Evolutionary conservation across 2,329 filamentous ascomycete species (phyloP), one percentile per base, ranked within the genome.

Genomic region (Aspergillus carbonarius): DNA sequence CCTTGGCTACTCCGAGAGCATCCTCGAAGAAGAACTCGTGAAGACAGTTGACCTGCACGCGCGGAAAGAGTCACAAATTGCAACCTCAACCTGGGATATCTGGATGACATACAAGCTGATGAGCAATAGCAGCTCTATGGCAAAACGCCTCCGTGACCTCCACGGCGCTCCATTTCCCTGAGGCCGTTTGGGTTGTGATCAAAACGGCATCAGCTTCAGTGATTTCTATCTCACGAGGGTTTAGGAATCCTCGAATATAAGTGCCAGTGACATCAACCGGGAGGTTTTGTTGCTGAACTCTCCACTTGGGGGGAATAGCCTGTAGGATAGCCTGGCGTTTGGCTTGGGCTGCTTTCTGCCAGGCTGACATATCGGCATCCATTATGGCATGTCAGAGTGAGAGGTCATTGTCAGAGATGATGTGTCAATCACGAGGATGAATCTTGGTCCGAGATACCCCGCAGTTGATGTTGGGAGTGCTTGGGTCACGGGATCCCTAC

Each of bases 141-240:
- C 83, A 85, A 66, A 86, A 85, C 3, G 82, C 82, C 53, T 79
- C 79, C 3, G 81, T 77, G 2, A 83, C 83, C 50, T 81, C 81
- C 12, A 83, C 78, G 1, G 84, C 82, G 10, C 74, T 82, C 85
- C 85, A 87, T 59, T 66, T 63, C 2, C 84, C 84, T 1, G 75
- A 72, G 0, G 77, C 78, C 1, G 83, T 85, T 44, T 82, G 81
- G 51, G 79, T 73, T 1, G 82, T 80, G 56, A 88, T 85, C 0
- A 78, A 81, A 9, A 82, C 78, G 4, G 84, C 83, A 67, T 84
- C 81, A 6, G 81, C 82, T 65, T 87, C 83, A 0, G 85, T 88
- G 58, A 88, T 87, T 35, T 82, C 79, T 9, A 87, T 75, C 63
- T 88, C 85, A 42, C 76, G 68, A 25, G 77, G 56, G 8, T 72